Evolutionary conservation across 345 rosid genomes (phyloP), one percentile per base, ranked within the genome.

Genomic region (Populus alba): DNA sequence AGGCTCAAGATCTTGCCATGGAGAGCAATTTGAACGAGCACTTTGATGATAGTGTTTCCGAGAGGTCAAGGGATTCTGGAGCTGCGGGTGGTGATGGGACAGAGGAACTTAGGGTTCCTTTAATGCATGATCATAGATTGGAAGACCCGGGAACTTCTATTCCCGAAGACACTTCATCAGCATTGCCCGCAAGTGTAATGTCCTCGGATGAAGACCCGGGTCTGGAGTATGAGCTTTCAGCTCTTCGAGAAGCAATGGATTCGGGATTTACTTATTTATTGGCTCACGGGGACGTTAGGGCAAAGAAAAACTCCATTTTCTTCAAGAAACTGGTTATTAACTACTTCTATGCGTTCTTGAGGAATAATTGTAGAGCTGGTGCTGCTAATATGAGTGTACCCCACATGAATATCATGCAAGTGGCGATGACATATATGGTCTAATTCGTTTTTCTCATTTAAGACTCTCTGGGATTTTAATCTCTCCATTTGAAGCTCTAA

Each of bases 371-470:
- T 80, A 91, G 98, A 86, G 95, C 89, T 22, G 92, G 95, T 15
- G 87, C 97, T 6, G 98, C 97, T 0, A 92, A 87, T 66, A 71
- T 91, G 86, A 89, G 91, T 41, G 97, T 92, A 69, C 99, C 99
- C 78, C 99, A 91, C 84, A 88, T 87, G 94, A 89, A 95, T 79
- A 89, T 92, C 86, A 70, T 96, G 77, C 89, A 92, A 85, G 98
- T 89, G 65, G 91, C 94, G 72, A 94, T 90, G 94, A 92, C 99
- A 33, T 92, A 94, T 77, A 89, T 92, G 95, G 99, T 93, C 72
- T 96, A 73, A 83, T 79, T 75, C 49, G 17, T 65, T 22, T 67
- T 35, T 10, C 8, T 7, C 20, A 9, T 66, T 27, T 20, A 8
- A 39, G 63, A 70, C 25, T 17, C 8, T 31, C 2, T 16, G 66